These are phyloP conservation scores for Pyrenochaeta sp. DNA, from an alignment of 2,329 filamentous ascomycete genomes.

Conservation along the genomic window DNA sequence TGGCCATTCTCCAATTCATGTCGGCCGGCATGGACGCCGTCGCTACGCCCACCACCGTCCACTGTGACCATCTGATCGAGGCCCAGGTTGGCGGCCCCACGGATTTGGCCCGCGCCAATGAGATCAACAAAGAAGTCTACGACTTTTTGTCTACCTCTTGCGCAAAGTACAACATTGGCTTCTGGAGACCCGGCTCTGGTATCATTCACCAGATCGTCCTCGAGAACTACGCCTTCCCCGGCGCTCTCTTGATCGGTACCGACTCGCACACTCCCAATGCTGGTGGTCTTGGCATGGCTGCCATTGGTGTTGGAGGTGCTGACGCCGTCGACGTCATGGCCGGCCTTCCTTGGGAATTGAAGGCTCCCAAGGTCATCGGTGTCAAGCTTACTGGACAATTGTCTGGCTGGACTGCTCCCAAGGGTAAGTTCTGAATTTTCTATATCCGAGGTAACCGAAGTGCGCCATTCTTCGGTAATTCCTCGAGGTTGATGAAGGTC, in stretches of 20 bases:
- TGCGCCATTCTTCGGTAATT: neutral
- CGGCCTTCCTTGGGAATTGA: conserved; percentile 95
- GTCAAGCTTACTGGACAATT: conserved; percentile 90
- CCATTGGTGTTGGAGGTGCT: conserved; percentile 96
- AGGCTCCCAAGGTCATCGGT: conserved; percentile 97
- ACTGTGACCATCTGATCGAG: conserved; percentile 99
- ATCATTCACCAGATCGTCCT: conserved; percentile 99
- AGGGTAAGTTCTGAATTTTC: conserved; percentile 71
- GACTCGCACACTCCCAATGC: conserved; percentile 98
- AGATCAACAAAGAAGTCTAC: conserved; percentile 99
- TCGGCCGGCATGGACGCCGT: conserved; percentile 95
- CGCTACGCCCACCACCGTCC: conserved; percentile 92
- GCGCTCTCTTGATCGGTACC: conserved; percentile 96
- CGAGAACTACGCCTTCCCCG: conserved; percentile 99
- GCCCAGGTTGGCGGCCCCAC: conserved; percentile 91
- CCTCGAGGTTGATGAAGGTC: neutral
- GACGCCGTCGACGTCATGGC: conserved; percentile 99
- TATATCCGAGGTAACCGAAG: conserved; percentile 13
- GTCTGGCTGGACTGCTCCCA: conserved; percentile 90
- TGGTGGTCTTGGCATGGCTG: conserved; percentile 92
- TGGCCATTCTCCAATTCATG: conserved; percentile 99
- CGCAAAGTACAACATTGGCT: conserved; percentile 99
- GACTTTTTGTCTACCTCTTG: conserved; percentile 93
- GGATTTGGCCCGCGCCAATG: conserved; percentile 88
- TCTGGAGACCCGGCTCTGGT: conserved; percentile 98